Evolutionary conservation across 2,329 filamentous ascomycete species (phyloP).

Genomic region (Aspergillus ochraceus): DNA sequence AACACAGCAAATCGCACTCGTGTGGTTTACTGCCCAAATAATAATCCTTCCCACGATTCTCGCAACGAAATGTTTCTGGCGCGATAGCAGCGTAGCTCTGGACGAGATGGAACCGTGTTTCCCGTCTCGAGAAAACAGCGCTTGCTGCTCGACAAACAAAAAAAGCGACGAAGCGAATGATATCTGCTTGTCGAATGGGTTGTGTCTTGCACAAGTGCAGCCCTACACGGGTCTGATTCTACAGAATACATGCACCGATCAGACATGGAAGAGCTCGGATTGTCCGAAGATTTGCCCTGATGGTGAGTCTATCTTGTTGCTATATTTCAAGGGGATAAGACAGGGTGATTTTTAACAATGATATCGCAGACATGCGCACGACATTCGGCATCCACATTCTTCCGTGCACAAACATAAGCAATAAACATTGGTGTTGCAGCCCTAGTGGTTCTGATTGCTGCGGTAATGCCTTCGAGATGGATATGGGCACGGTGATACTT

Average conservation of each 20-base stretch:
- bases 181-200: neutral
- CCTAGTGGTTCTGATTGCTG: constrained; percentile 5
- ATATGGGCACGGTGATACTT: constrained; percentile 3
- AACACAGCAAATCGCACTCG: neutral
- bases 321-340: neutral
- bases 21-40: neutral
- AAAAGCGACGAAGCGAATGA: neutral
- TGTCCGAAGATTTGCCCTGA: neutral
- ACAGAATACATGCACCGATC: neutral
- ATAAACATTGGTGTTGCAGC: constrained; percentile 9
- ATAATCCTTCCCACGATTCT: neutral
- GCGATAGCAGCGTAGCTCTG: neutral
- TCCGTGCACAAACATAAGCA: neutral
- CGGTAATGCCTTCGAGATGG: neutral
- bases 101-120: neutral
- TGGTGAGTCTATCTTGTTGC: neutral
- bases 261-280: neutral
- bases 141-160: neutral
- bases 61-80: neutral
- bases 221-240: neutral
- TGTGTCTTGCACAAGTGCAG: neutral
- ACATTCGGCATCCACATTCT: constrained; percentile 5
- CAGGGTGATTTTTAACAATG: neutral
- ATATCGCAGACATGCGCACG: neutral
- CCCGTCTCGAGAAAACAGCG: neutral